Conservation (phyloP, 257 asterid genomes). For the Voacanga thouarsii region DNA sequence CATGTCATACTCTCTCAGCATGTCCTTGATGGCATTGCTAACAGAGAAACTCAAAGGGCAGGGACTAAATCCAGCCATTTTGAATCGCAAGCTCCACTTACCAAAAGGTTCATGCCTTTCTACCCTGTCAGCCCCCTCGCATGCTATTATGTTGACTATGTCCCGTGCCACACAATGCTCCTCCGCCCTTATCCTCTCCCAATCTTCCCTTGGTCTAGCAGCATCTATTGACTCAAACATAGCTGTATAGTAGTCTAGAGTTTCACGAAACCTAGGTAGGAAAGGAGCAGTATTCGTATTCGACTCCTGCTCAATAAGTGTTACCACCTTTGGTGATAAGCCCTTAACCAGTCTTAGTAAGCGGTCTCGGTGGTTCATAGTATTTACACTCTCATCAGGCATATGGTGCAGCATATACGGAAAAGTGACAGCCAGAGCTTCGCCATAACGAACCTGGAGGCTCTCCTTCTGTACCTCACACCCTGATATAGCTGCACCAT, state of each 20-base stretch:
- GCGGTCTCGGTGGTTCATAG: constrained; percentile 75
- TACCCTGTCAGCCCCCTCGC: constrained; percentile 79
- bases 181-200: constrained; percentile 68
- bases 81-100: constrained; percentile 69
- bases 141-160: constrained; percentile 74
- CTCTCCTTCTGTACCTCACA: constrained; percentile 54
- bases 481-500: constrained; percentile 76
- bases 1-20: constrained; percentile 60
- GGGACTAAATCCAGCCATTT: constrained; percentile 72
- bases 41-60: constrained; percentile 63
- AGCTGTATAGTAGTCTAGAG: constrained; percentile 73
- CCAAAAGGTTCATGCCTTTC: constrained; percentile 90
- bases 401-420: constrained; percentile 88
- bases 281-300: constrained; percentile 80
- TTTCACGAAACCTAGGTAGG: constrained; percentile 64
- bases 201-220: constrained; percentile 63
- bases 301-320: constrained; percentile 85
- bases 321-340: constrained; percentile 76
- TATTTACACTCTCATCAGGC: constrained; percentile 94
- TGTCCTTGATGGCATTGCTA: constrained; percentile 36
- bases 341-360: constrained; percentile 67
- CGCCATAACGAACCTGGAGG: constrained; percentile 53
- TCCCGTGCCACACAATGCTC: constrained; percentile 83
- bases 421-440: constrained; percentile 83
- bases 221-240: constrained; percentile 92